Percentiles rank a stretch among this genome's conserved stretches.
Conservation (phyloP, 1,284 basidiomycete species). For the Ceratobasidium sp. region DNA sequence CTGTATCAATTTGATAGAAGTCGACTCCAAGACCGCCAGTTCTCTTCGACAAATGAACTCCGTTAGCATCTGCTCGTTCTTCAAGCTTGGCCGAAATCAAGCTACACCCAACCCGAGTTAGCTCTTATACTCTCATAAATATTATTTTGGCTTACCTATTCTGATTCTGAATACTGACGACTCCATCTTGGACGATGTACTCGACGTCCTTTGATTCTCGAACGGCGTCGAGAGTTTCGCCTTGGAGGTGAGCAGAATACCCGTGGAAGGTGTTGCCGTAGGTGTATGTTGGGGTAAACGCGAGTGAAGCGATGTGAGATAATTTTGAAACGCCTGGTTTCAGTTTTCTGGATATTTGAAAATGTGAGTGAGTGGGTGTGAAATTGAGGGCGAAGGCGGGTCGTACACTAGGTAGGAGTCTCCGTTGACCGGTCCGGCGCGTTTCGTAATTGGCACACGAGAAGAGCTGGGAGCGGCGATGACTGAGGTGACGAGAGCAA, state of each 20-base stretch:
- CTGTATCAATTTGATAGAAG: constrained; percentile 35
- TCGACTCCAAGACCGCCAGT: constrained; percentile 17
- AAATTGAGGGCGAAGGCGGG: neutral
- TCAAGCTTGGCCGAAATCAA: no score
- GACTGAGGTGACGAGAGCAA: neutral
- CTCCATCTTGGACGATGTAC: constrained; percentile 22
- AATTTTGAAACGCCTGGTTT: constrained; percentile 8
- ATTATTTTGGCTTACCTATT: neutral
- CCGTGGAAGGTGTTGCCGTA: constrained; percentile 13
- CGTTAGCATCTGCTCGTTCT: neutral
- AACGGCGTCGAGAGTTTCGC: constrained; percentile 4
- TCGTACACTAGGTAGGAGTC: constrained; percentile 36
- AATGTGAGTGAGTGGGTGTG: neutral
- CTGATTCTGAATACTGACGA: neutral
- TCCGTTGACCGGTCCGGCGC: constrained; percentile 19
- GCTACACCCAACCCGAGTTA: no score
- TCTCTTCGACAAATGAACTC: neutral
- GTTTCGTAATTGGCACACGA: constrained; percentile 6
- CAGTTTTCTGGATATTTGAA: neutral
- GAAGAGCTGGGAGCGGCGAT: constrained; percentile 19
- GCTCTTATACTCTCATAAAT: no score
- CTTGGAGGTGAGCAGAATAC: neutral
- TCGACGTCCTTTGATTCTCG: constrained; percentile 29
- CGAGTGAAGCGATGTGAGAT: constrained; percentile 9
- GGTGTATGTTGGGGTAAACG: neutral